Conservation (phyloP, 2,329 filamentous ascomycete species). For the Aspergillus floridensis region DNA sequence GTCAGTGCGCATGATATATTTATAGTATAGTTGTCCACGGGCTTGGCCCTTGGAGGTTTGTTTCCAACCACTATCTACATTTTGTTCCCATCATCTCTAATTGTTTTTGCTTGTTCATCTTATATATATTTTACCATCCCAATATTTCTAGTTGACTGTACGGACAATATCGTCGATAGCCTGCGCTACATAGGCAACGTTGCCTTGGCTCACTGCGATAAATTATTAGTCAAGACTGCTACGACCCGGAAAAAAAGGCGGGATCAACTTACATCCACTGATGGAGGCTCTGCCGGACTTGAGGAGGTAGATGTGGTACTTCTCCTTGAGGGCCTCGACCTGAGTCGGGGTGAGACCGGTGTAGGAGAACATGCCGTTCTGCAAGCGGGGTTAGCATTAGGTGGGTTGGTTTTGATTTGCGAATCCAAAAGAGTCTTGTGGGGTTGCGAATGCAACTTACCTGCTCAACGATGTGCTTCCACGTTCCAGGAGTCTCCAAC, state of each 20-base stretch:
- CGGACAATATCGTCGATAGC: slow-evolving; percentile 40
- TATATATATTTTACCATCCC: background rate
- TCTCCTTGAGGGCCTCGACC: slow-evolving; percentile 41
- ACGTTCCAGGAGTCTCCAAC: slow-evolving; percentile 82
- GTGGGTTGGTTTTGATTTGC: background rate
- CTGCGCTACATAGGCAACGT: slow-evolving; percentile 40
- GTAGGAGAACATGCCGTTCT: slow-evolving; percentile 88
- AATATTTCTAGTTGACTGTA: slow-evolving; percentile 26
- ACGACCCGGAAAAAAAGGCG: background rate
- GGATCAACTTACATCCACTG: slow-evolving; percentile 35
- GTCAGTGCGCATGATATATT: no score
- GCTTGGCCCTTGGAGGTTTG: no score
- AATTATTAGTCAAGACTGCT: background rate
- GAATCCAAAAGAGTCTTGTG: background rate
- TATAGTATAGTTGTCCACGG: background rate
- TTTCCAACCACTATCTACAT: background rate
- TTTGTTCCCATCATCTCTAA: background rate
- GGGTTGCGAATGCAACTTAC: slow-evolving; percentile 48
- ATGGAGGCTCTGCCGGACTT: slow-evolving; percentile 42
- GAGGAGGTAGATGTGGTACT: slow-evolving; percentile 45
- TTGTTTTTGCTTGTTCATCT: background rate
- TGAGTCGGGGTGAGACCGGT: slow-evolving; percentile 48
- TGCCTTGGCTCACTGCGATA: slow-evolving; percentile 37
- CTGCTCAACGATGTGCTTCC: slow-evolving; percentile 97
- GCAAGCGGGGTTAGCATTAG: background rate